Evolutionary conservation across 2,329 filamentous ascomycete genomes (phyloP).

Genomic region (Exserohilum rostratum): DNA sequence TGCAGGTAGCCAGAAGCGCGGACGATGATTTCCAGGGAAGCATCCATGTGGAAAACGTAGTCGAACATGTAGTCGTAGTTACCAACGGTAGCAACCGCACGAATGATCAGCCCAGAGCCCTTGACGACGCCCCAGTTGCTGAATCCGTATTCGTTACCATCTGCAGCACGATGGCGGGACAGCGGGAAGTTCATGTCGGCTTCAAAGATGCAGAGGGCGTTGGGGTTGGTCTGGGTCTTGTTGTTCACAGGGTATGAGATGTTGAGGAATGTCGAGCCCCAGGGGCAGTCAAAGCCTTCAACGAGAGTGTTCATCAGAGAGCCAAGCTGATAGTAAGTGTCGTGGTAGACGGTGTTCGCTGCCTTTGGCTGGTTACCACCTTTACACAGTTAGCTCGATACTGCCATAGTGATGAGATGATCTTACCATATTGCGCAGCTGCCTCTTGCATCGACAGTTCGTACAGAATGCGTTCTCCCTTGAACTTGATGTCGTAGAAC

Average conservation of each 20-base stretch:
- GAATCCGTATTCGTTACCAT: slow-evolving; percentile 31
- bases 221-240: slow-evolving; percentile 52
- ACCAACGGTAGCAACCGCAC: slow-evolving; percentile 51
- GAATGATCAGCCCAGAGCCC: slow-evolving; percentile 42
- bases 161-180: slow-evolving; percentile 39
- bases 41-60: slow-evolving; percentile 38
- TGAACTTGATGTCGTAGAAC: slow-evolving; percentile 61
- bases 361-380: slow-evolving; percentile 7
- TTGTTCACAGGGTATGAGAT: slow-evolving; percentile 54
- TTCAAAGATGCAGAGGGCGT: slow-evolving; percentile 48
- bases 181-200: slow-evolving; percentile 38
- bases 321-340: slow-evolving; percentile 58
- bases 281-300: slow-evolving; percentile 57
- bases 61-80: slow-evolving; percentile 52
- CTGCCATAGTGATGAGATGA: not conserved
- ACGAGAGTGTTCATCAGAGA: slow-evolving; percentile 51
- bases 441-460: slow-evolving; percentile 64
- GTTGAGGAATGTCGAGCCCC: slow-evolving; percentile 59
- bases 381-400: not conserved
- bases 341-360: slow-evolving; percentile 43
- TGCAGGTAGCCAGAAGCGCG: slow-evolving; percentile 43
- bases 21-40: slow-evolving; percentile 44
- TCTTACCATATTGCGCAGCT: slow-evolving; percentile 57
- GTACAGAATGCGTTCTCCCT: slow-evolving; percentile 62
- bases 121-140: slow-evolving; percentile 37